Percentiles rank a stretch among this genome's conserved stretches.
phyloP scores from a whole-genome alignment of 495 filamentous ascomycete species.

The Daldinia childiae region DNA sequence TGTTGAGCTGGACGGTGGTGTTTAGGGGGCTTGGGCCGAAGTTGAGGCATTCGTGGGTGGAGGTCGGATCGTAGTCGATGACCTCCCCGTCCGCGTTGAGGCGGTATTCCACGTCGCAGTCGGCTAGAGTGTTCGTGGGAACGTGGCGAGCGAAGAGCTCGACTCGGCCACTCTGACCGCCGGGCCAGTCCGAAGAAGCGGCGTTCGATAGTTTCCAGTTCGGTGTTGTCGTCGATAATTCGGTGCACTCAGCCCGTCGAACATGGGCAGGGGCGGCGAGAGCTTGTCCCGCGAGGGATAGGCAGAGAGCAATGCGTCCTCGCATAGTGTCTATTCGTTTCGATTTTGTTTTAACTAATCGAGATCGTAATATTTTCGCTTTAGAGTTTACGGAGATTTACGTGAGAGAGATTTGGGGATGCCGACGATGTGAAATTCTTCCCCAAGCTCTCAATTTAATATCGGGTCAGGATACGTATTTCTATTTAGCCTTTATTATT shows the following conservation, averaged over 20 bases:
- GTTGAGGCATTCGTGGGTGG: conserved; percentile 23
- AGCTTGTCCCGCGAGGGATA: conserved; percentile 20
- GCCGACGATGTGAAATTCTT: background rate
- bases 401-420: background rate
- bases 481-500: conserved; percentile 34
- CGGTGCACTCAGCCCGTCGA: conserved; percentile 15
- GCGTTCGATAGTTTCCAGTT: conserved; percentile 37
- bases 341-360: conserved; percentile 4
- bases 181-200: conserved; percentile 39
- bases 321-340: background rate
- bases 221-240: conserved; percentile 21
- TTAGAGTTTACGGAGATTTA: background rate
- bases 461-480: background rate
- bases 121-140: conserved; percentile 14
- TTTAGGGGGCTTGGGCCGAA: conserved; percentile 23
- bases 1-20: conserved; percentile 35
- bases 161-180: conserved; percentile 28
- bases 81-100: conserved; percentile 21
- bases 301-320: conserved; percentile 10
- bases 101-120: conserved; percentile 38
- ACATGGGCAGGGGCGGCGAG: background rate
- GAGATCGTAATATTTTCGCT: background rate
- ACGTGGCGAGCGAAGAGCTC: conserved; percentile 35
- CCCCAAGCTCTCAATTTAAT: conserved; percentile 18
- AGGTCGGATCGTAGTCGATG: conserved; percentile 32